Percentiles rank a stretch among this genome's conserved stretches.
Conservation (phyloP, 164 flowering plant species). For the Magnolia changhungtana region DNA sequence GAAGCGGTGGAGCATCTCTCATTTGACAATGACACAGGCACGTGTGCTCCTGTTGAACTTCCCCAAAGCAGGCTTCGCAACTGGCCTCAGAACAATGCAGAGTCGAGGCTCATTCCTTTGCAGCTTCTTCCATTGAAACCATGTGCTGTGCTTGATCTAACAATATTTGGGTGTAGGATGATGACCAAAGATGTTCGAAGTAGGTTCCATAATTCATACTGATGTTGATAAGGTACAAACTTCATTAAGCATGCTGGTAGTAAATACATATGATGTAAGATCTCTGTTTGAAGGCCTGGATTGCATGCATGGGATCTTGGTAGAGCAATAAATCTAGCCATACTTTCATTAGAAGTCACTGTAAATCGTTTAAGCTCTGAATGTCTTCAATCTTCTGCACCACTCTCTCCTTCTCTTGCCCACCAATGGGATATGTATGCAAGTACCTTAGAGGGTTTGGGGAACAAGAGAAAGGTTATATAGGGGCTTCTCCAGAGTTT, state of each 20-base stretch:
- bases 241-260: constrained; percentile 13
- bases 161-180: constrained; percentile 79
- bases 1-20: constrained; percentile 80
- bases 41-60: constrained; percentile 44
- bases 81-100: constrained; percentile 89
- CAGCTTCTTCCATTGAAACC: constrained; percentile 93
- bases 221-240: constrained; percentile 44
- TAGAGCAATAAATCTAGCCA: too few relatives aligned
- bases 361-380: too few relatives aligned
- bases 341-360: too few relatives aligned
- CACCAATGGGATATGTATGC: too few relatives aligned
- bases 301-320: too few relatives aligned
- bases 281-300: too few relatives aligned
- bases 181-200: constrained; percentile 78
- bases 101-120: constrained; percentile 69
- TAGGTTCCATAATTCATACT: constrained; percentile 45
- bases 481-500: too few relatives aligned
- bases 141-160: constrained; percentile 79
- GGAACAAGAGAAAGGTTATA: too few relatives aligned
- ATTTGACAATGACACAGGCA: constrained; percentile 51
- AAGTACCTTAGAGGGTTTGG: too few relatives aligned
- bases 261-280: too few relatives aligned
- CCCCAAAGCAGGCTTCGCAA: constrained; percentile 80
- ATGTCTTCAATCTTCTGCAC: too few relatives aligned
- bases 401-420: too few relatives aligned